A percentile compares a stretch with the other conserved stretches of the same genome.
These are phyloP conservation scores for Talaromyces sp. DNA, from an alignment of 2,329 filamentous ascomycete genomes.

Conservation along the genomic window DNA sequence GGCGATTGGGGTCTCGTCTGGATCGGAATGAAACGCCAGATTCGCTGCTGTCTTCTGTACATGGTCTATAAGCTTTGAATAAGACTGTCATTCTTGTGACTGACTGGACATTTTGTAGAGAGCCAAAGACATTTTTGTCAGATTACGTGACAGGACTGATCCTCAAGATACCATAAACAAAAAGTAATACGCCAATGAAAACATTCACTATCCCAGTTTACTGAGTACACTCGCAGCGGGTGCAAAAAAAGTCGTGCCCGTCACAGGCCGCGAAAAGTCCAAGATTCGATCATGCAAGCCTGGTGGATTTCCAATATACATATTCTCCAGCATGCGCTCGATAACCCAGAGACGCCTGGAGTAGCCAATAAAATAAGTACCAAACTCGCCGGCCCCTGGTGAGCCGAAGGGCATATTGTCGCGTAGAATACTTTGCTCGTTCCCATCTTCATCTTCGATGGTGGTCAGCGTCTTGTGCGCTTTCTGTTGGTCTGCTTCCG, in stretches of 20 bases:
- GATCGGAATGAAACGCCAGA: slow-evolving; percentile 13
- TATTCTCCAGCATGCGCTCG: slow-evolving; percentile 56
- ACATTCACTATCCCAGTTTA: slow-evolving; percentile 26
- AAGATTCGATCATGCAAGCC: slow-evolving; percentile 55
- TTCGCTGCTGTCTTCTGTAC: slow-evolving; percentile 18
- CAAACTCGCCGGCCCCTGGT: slow-evolving; percentile 50
- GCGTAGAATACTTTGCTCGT: slow-evolving; percentile 53
- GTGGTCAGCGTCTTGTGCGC: slow-evolving; percentile 56
- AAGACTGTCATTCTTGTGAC: neutral
- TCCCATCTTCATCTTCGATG: slow-evolving; percentile 50
- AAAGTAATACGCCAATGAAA: neutral
- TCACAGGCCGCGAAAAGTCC: slow-evolving; percentile 53
- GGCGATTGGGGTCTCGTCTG: neutral
- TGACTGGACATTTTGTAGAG: neutral
- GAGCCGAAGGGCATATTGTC: slow-evolving; percentile 62
- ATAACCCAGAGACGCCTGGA: slow-evolving; percentile 53
- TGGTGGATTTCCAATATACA: slow-evolving; percentile 55
- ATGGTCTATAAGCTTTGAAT: neutral
- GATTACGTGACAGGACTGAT: neutral
- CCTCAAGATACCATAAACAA: neutral
- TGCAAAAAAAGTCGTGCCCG: slow-evolving; percentile 54
- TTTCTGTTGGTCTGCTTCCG: slow-evolving; percentile 41
- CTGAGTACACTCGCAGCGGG: slow-evolving; percentile 38
- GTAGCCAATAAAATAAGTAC: slow-evolving; percentile 59
- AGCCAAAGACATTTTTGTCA: neutral